phyloP scores from a whole-genome alignment of 148 eudicot species.

The Simmondsia chinensis region DNA sequence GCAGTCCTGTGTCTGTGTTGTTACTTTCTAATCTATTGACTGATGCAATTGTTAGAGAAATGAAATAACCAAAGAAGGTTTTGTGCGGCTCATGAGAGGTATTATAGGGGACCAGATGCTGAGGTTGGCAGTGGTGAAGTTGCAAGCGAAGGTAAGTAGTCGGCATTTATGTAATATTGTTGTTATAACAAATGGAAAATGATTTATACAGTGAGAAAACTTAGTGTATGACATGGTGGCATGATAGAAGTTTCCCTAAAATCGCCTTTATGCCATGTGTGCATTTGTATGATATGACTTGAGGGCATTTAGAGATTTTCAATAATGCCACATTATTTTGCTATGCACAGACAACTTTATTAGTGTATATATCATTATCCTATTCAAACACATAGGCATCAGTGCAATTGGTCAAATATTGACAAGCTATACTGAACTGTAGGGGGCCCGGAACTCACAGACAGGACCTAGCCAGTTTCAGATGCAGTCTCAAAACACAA shows the following conservation, averaged over 20 bases:
- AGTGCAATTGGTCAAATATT: constrained; percentile 2
- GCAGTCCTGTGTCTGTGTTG: neutral
- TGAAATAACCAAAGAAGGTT: constrained; percentile 75
- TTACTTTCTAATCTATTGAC: too few species aligned
- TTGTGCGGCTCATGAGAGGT: constrained; percentile 69
- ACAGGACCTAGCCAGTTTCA: constrained; percentile 26
- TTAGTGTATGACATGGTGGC: too few species aligned
- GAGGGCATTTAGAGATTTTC: too few species aligned
- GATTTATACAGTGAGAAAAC: too few species aligned
- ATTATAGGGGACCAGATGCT: constrained; percentile 94
- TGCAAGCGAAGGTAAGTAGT: constrained; percentile 79
- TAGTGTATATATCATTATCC: constrained; percentile 3
- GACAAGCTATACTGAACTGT: constrained; percentile 6
- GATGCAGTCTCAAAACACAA: constrained; percentile 32
- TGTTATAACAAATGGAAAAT: too few species aligned
- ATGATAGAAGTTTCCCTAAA: too few species aligned
- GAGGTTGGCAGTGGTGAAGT: constrained; percentile 67
- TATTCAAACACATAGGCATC: neutral
- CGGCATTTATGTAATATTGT: too few species aligned
- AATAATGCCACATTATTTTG: too few species aligned
- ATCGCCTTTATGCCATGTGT: too few species aligned
- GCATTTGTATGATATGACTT: too few species aligned
- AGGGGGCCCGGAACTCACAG: constrained; percentile 34
- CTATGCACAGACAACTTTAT: too few species aligned
- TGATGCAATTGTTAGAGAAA: constrained; percentile 55